Conservation (phyloP, 2,329 filamentous ascomycete genomes). For the Cyclaneusma minus region DNA sequence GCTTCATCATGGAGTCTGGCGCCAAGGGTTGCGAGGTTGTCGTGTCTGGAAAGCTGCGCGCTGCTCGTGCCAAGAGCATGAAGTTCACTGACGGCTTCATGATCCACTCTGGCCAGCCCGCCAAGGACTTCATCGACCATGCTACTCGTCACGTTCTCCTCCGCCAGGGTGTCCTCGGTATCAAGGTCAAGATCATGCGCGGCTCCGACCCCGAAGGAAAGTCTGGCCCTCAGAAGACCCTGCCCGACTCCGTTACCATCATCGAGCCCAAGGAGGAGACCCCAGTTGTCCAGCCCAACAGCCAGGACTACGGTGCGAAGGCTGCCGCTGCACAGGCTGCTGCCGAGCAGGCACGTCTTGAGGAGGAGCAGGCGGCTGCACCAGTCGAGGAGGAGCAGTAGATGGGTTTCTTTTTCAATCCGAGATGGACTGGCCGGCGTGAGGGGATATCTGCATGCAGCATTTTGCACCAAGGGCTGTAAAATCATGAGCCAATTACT, state of each 20-base stretch:
- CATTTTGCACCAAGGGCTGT: conserved; percentile 14
- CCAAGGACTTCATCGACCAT: conserved; percentile 98
- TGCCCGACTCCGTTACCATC: conserved; percentile 97
- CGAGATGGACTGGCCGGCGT: conserved; percentile 15
- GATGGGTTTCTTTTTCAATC: conserved; percentile 9
- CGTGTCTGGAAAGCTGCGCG: conserved; percentile 96
- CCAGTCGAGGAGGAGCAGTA: conserved; percentile 20
- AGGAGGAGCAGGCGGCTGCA: conserved; percentile 33
- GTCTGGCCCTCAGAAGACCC: conserved; percentile 89
- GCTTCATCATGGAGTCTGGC: conserved; percentile 99
- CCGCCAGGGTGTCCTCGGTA: conserved; percentile 98
- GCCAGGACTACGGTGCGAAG: conserved; percentile 98
- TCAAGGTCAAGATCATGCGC: conserved; percentile 99
- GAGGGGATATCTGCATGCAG: conserved; percentile 17
- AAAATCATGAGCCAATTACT: conserved; percentile 15
- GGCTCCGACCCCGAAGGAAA: conserved; percentile 99
- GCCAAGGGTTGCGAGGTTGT: conserved; percentile 99
- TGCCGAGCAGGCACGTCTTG: conserved; percentile 40
- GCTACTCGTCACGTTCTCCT: conserved; percentile 99
- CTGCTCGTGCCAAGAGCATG: conserved; percentile 99
- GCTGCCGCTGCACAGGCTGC: conserved; percentile 52
- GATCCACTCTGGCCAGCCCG: conserved; percentile 99
- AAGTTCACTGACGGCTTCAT: conserved; percentile 99
- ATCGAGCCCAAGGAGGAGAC: conserved; percentile 99
- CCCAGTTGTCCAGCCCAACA: conserved; percentile 84